Conservation (phyloP, 2,329 filamentous ascomycete species). For the Aspergillus thermomutatus region DNA sequence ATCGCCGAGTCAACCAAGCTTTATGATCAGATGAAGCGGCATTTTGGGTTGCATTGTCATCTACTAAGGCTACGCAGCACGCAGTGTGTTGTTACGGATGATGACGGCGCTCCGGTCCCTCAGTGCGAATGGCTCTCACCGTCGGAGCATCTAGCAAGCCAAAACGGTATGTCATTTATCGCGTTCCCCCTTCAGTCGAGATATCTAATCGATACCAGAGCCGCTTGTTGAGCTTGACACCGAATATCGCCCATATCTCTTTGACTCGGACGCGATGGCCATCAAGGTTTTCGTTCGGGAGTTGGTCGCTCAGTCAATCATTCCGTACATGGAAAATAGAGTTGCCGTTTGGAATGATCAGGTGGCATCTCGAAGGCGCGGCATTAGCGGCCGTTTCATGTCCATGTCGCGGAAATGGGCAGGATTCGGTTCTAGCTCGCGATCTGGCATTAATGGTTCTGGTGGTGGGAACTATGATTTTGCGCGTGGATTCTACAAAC, state of each 20-base stretch:
- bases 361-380: constrained; percentile 82
- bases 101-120: constrained; percentile 80
- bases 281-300: constrained; percentile 88
- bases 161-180: constrained; percentile 48
- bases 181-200: not conserved
- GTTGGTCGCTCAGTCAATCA: constrained; percentile 89
- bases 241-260: constrained; percentile 69
- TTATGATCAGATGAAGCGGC: constrained; percentile 99
- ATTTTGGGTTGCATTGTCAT: constrained; percentile 94
- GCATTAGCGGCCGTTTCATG: constrained; percentile 89
- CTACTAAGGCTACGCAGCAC: constrained; percentile 79
- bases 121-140: constrained; percentile 87
- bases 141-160: constrained; percentile 72
- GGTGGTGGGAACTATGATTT: constrained; percentile 69
- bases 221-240: constrained; percentile 60
- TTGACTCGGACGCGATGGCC: constrained; percentile 85
- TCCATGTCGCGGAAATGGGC: constrained; percentile 88
- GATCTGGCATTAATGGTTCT: constrained; percentile 52
- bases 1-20: constrained; percentile 83
- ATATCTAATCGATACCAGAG: constrained; percentile 22
- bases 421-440: constrained; percentile 68
- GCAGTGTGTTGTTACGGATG: constrained; percentile 82
- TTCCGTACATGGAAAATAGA: constrained; percentile 93
- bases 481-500: constrained; percentile 73
- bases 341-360: constrained; percentile 96